These are phyloP conservation scores for Ilyonectria mors-panacis DNA, from an alignment of 2,329 filamentous ascomycete species.

Conservation along the genomic window DNA sequence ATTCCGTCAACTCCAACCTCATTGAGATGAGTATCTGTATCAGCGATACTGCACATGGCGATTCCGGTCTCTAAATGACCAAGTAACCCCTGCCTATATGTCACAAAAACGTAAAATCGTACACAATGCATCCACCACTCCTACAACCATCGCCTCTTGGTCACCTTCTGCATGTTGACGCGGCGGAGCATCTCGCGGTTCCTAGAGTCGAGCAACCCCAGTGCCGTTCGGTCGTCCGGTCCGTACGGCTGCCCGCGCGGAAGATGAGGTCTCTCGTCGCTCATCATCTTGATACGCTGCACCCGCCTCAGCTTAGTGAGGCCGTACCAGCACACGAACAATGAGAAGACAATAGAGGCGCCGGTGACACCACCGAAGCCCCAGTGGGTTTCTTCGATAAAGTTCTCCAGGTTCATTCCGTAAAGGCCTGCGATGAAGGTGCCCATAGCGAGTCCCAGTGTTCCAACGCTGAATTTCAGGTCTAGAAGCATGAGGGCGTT, in stretches of 20 bases:
- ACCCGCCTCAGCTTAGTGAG: constrained; percentile 87
- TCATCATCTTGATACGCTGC: constrained; percentile 88
- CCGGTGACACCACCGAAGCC: constrained; percentile 85
- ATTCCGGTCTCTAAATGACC: constrained; percentile 12
- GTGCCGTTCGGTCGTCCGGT: constrained; percentile 56
- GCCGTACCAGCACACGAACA: constrained; percentile 86
- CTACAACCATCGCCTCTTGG: constrained; percentile 53
- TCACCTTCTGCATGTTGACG: constrained; percentile 65
- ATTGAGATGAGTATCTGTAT: constrained; percentile 49
- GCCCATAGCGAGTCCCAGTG: constrained; percentile 92
- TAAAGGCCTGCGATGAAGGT: constrained; percentile 99
- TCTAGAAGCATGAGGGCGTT: constrained; percentile 98
- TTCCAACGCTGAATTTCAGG: constrained; percentile 95
- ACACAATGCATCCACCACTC: constrained; percentile 4
- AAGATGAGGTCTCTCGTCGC: constrained; percentile 58
- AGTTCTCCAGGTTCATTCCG: constrained; percentile 99
- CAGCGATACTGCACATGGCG: constrained; percentile 37
- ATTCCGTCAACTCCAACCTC: constrained; percentile 39
- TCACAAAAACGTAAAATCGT: constrained; percentile 29
- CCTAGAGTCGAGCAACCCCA: constrained; percentile 66
- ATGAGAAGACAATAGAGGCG: constrained; percentile 79
- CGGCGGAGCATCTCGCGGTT: constrained; percentile 69
- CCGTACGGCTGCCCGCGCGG: constrained; percentile 58
- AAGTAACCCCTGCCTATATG: constrained; percentile 31
- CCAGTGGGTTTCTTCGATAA: constrained; percentile 92